Base-by-base conservation (phyloP, 2,329 filamentous ascomycete genomes). In the Neofusicoccum kwambonambiense region DNA sequence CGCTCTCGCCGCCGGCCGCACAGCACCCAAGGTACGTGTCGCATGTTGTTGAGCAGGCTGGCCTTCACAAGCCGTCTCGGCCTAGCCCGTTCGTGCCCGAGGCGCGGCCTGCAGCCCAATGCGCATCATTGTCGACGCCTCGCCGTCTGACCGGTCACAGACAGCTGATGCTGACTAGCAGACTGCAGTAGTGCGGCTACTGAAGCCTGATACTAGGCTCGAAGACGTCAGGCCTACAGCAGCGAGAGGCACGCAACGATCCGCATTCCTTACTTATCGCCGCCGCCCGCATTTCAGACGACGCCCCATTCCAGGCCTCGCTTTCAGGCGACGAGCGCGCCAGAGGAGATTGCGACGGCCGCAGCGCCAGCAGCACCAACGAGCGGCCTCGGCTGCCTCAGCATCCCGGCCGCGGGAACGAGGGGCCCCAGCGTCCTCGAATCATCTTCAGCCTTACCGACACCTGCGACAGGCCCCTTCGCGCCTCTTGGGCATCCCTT, bases 131-230 rank as follows among this genome's bases (percentile, higher is more conserved):
- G 27, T 19, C 31, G 37, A 51, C 49, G 49, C 49, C 49, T 51
- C 41, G 54, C 42, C 34, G 44, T 58, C 54, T 45, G 49, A 64
- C 61, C 61, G 61, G 61, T 64, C 50, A 63, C 51, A 39, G 37
- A 45, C 49, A 22, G 37, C 31, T 34, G 37, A 27, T 47, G 61
- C 61, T 64, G 61, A 64, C 61, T 54, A 56, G 61, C 50, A 56
- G 50, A 64, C 61, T 64, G 61, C 61, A 64, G 61, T 64, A 64
- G 61, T 54, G 61, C 61, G 61, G 61, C 61, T 64, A 45, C 51
- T 12, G 51, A 42, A 56, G 61, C 61, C 61, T 45, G 41, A 35
- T 42, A 37, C 54, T 19, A 44, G 39, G 22, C 22, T 22, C 22
- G 56, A 45, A 15, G 56, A 47, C 56, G 31, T 60, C 56, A 60